Base-by-base conservation (phyloP, 768 basidiomycete genomes). In the Pleurotus cornucopiae region DNA sequence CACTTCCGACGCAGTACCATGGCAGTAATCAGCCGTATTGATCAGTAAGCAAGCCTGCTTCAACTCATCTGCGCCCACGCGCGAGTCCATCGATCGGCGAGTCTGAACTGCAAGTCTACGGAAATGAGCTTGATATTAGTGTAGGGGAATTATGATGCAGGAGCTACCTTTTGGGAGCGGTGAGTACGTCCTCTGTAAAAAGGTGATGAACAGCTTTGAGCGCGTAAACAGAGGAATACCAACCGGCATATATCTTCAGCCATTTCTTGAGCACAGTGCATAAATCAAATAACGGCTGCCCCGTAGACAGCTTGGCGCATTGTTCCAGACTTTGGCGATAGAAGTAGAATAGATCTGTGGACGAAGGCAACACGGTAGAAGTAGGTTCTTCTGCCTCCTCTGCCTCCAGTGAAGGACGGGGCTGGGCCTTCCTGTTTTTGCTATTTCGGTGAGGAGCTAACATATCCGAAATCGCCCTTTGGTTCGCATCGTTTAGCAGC, bases 11-110 rank as follows among this genome's bases (percentile, higher is more conserved):
- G 95, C 91, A 2, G 96, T 99, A 1, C 83, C 84, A 60, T 94
- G 90, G 65, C 97, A 99, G 67, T 98, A 99, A 66, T 98, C 95
- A 1, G 95, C 96, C 0, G 97, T 99, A 64, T 99, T 98, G 65
- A 99, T 86, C 21, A 96, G 72, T n/a, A 93, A 74, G 66, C 92
- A 94, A 0, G 91, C 85, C 59, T 89, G 91, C 63, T 83, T 85
- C 30, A 98, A 69, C 57, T 94, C 87, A 3, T 76, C 76, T 6
- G 80, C 59, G 66, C 97, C 94, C 30, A 85, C 80, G n/a, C 89
- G 82, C 4, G 83, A 82, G 48, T 99, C 96, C 16, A 76, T 75
- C 1, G 95, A 98, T 62, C 81, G 82, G 1, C 94, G 84, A 46
- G 75, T 70, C 58, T 66, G 76, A 26, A 47, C 34, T 13, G 53